Evolutionary conservation across 139 green algal genomes (phyloP), one percentile per base, ranked within the genome.

Genomic region (Mesostigma viride): DNA sequence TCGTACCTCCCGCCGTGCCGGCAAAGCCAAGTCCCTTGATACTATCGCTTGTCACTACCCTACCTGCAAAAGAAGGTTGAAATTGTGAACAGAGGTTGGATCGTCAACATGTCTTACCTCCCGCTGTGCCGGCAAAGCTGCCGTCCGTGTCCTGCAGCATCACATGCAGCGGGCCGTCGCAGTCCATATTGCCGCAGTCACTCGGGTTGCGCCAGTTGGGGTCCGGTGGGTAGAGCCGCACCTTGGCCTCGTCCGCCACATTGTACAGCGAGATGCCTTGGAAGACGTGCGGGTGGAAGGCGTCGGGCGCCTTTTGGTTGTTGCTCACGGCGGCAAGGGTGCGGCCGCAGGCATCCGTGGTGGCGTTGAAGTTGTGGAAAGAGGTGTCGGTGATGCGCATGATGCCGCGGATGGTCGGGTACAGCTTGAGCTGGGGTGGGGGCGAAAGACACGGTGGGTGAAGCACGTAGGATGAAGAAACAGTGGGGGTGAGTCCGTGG

Each of bases 101-200:
- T n/a, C n/a, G n/a, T n/a, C n/a, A n/a, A n/a, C n/a, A n/a, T n/a
- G n/a, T n/a, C n/a, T n/a, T n/a, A n/a, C n/a, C n/a, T n/a, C n/a
- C n/a, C n/a, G n/a, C n/a, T n/a, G n/a, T n/a, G n/a, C n/a, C 6
- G 34, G 35, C 27, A 30, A 68, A 56, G 33, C 24, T 68, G 5
- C 62, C 62, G 62, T 68, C 62, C 62, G 5, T 5, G 35, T 68
- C 62, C 20, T 28, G 24, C 14, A 68, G 17, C 11, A 68, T 28
- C 20, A 57, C 63, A 59, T 86, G 78, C 0, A 60, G 61, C 17
- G 78, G 78, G 35, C 81, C 81, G 33, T 67, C 67, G 68, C 81
- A 86, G 68, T 86, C 83, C 44, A 86, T 73, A 1, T 31, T 28
- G 56, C 65, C 75, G 51, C 77, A 78, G 63, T 83, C 72, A 20